Conservation (phyloP, 192 early-diverging fungal genomes). For the Chytriomyces sp. region DNA sequence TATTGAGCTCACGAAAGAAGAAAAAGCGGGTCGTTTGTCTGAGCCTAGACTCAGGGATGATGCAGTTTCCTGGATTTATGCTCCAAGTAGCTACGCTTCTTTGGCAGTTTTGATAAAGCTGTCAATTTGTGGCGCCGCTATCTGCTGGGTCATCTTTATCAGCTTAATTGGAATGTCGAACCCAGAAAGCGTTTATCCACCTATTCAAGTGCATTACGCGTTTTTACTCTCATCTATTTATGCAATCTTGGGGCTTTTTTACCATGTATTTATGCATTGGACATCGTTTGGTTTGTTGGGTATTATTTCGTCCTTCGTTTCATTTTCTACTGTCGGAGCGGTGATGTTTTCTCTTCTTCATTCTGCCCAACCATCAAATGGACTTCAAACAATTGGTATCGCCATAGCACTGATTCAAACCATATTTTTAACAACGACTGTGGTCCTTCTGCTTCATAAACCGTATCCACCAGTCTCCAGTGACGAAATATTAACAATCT, state of each 20-base stretch:
- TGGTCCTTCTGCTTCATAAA: constrained; percentile 10
- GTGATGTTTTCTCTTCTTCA: constrained; percentile 5
- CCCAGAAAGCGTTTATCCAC: background rate
- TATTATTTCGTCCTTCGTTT: background rate
- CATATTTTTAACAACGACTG: background rate
- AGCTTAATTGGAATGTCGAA: background rate
- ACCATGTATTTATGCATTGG: constrained; percentile 18
- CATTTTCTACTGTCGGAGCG: background rate
- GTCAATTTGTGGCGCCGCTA: background rate
- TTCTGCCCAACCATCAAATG: background rate
- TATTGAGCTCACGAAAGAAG: background rate
- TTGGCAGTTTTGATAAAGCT: background rate
- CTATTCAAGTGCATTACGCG: constrained; percentile 5
- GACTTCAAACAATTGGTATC: background rate
- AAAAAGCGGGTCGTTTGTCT: background rate
- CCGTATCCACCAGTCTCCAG: constrained; percentile 28
- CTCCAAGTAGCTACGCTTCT: background rate
- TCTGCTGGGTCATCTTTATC: background rate
- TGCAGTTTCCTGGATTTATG: constrained; percentile 20
- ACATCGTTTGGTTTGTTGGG: constrained; percentile 11
- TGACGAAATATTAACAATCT: constrained; percentile 17
- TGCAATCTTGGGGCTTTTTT: constrained; percentile 10
- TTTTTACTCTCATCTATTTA: constrained; percentile 10
- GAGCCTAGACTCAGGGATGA: constrained; percentile 10
- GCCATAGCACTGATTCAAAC: background rate